Conservation (phyloP, 78 protist genomes). For the Chrysochromulina parva region DNA sequence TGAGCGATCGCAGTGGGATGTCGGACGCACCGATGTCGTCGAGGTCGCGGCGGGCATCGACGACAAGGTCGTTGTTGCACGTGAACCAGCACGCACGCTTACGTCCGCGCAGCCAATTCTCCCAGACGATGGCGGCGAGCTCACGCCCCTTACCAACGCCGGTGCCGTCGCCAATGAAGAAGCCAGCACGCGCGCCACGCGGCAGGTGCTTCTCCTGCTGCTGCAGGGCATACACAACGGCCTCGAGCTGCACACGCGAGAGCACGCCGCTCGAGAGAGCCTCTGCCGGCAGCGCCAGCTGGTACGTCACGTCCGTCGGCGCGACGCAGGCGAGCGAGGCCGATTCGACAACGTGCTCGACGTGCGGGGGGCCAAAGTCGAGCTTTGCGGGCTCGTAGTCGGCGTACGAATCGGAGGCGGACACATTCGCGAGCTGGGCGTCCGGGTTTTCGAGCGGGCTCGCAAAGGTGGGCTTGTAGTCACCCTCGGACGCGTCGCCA, state of each 20-base stretch:
- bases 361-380: background rate
- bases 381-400: too few relatives aligned
- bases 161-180: slow-evolving; percentile 7
- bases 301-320: background rate
- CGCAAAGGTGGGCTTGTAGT: too few relatives aligned
- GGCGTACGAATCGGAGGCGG: too few relatives aligned
- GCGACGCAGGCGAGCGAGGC: background rate
- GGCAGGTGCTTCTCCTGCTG: background rate
- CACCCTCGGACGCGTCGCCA: too few relatives aligned
- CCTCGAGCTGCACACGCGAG: slow-evolving; percentile 34
- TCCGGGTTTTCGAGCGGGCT: too few relatives aligned
- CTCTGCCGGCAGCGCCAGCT: background rate
- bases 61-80: background rate
- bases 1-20: background rate
- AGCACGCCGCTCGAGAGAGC: background rate
- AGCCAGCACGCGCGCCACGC: background rate
- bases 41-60: background rate
- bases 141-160: slow-evolving; percentile 20
- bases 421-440: too few relatives aligned
- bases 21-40: background rate
- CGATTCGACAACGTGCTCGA: background rate
- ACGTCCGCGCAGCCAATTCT: background rate
- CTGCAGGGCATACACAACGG: slow-evolving; percentile 8
- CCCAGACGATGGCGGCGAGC: background rate
- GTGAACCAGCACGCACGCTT: background rate